Conservation (phyloP, 2,329 filamentous ascomycete species). For the Pseudopyrenochaeta lycopersici region DNA sequence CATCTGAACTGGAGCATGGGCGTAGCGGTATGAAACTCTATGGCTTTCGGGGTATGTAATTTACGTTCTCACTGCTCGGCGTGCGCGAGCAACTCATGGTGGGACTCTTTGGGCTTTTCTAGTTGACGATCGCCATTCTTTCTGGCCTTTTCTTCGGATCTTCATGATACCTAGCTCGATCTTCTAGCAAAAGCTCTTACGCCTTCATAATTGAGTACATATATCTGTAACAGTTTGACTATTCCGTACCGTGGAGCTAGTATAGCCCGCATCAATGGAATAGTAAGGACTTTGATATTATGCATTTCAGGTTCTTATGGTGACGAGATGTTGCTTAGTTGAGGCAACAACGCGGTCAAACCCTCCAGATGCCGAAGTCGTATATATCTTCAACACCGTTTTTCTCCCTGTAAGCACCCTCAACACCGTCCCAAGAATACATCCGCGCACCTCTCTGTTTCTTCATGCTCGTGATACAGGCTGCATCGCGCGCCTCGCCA, state of each 20-base stretch:
- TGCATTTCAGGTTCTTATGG: too few species aligned
- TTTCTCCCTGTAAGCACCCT: not conserved
- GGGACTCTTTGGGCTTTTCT: not conserved
- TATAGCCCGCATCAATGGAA: too few species aligned
- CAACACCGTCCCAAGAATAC: slow-evolving; percentile 40
- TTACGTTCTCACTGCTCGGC: slow-evolving; percentile 3
- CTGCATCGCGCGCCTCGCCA: slow-evolving; percentile 47
- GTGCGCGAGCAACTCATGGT: slow-evolving; percentile 1
- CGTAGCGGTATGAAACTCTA: slow-evolving; percentile 11
- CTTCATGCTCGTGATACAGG: slow-evolving; percentile 50
- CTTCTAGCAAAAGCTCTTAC: slow-evolving; percentile 17
- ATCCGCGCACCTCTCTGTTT: slow-evolving; percentile 47
- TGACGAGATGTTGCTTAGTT: too few species aligned
- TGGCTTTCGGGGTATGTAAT: slow-evolving; percentile 8
- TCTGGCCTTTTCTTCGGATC: slow-evolving; percentile 2
- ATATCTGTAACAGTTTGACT: too few species aligned
- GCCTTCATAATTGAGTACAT: not conserved
- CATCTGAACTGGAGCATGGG: slow-evolving; percentile 16
- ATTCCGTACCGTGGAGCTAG: too few species aligned
- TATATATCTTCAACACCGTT: too few species aligned
- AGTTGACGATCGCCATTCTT: not conserved
- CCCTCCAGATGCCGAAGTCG: not conserved
- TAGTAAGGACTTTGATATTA: too few species aligned
- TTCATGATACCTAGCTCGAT: slow-evolving; percentile 11
- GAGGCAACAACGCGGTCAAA: not conserved